Evolutionary conservation across 1,284 basidiomycete genomes (phyloP), one percentile per base, ranked within the genome.

Genomic region (Ceratobasidium sp.): DNA sequence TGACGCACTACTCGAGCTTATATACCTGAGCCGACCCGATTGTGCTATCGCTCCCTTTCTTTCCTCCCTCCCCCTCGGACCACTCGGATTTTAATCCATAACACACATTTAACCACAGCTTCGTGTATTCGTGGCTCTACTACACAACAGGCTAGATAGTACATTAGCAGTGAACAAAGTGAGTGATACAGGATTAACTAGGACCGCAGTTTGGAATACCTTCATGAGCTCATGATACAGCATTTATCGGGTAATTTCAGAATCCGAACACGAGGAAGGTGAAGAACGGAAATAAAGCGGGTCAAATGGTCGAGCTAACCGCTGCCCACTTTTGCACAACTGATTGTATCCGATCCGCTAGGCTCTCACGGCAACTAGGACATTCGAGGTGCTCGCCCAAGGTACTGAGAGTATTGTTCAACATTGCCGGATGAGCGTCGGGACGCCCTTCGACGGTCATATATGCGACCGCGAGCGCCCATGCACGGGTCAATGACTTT

Each of bases 391-490:
- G 61, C 9, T 73, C 67, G 46, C 75, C 58, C 36, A 75, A 56
- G 3, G 74, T 61, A 23, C 58, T 64, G 33, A 75, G 59, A n/a
- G 40, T 72, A 25, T 44, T 48, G 40, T 42, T 63, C 21, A 75
- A 60, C 67, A 58, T 64, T 9, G 61, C 54, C 16, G 64, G 48
- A 18, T 67, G 62, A 21, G 71, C 40, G 42, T 73, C 56, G 18
- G 75, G 74, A 18, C 66, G 61, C 30, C 28, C 72, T 36, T 71
- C 67, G 67, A 72, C 66, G 33, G 74, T 42, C 40, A 75, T 62
- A 61, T 75, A 75, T 60, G 75, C 75, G 33, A 73, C 66, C 8
- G 70, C 75, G 30, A 75, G 54, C n/a, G 75, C 74, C 75, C 75
- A 75, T 6, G 75, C 75, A 16, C 75, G 54, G 1, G 56, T 46